phyloP scores from a whole-genome alignment of 164 flowering plant species.

The Kingdonia uniflora region DNA sequence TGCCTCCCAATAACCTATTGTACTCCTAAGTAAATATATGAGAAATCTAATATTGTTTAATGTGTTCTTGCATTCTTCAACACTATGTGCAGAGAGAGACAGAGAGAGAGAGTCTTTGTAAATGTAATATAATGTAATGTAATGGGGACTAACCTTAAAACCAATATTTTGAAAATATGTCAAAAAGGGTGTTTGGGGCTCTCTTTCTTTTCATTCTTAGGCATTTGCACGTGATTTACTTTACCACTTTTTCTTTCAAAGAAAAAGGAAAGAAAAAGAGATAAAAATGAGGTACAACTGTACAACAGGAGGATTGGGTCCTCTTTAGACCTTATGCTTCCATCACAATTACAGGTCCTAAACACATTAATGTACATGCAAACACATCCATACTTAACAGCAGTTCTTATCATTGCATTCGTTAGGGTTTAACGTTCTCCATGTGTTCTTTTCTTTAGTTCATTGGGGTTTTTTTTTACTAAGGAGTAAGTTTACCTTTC shows the following conservation, averaged over 20 bases:
- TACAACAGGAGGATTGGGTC: not conserved
- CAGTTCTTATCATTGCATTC: too few relatives aligned
- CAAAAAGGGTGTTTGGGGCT: constrained; percentile 8
- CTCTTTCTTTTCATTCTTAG: constrained; percentile 15
- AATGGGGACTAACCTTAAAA: constrained; percentile 31
- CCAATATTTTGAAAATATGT: constrained; percentile 7
- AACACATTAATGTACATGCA: too few relatives aligned
- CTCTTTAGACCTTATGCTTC: not conserved
- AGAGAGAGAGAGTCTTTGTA: constrained; percentile 11
- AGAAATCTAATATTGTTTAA: constrained; percentile 37
- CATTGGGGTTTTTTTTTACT: too few relatives aligned
- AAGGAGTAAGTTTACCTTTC: too few relatives aligned
- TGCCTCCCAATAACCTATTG: constrained; percentile 36
- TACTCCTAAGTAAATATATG: constrained; percentile 45
- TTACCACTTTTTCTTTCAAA: constrained; percentile 17
- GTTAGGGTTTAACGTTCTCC: too few relatives aligned
- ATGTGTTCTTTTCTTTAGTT: too few relatives aligned
- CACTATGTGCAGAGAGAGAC: constrained; percentile 14
- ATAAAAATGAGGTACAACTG: not conserved
- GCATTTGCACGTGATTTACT: constrained; percentile 24
- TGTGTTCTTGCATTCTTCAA: constrained; percentile 11
- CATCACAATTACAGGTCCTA: too few relatives aligned
- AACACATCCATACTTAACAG: too few relatives aligned
- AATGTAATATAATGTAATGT: constrained; percentile 13
- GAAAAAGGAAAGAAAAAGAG: not conserved